A percentile compares a stretch with the other conserved stretches of the same genome.
These are phyloP conservation scores for Knufia fluminis DNA, from an alignment of 2,329 filamentous ascomycete genomes.

Conservation along the genomic window DNA sequence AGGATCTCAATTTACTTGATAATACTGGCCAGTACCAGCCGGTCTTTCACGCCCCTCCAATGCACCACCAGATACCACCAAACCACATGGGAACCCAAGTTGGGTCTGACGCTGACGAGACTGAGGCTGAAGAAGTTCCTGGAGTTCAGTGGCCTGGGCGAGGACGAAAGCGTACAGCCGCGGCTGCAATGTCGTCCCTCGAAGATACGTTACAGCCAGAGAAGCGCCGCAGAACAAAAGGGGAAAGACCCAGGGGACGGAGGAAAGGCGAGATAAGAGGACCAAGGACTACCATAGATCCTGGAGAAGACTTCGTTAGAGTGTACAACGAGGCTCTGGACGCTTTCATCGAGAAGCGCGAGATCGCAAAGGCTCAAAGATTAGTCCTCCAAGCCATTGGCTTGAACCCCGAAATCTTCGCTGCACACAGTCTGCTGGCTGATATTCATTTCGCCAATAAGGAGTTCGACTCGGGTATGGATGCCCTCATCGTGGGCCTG, in stretches of 20 bases:
- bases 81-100: background rate
- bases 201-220: slow-evolving; percentile 12
- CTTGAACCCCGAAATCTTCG: slow-evolving; percentile 54
- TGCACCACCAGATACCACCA: background rate
- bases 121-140: background rate
- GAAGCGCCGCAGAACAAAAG: slow-evolving; percentile 15
- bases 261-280: slow-evolving; percentile 27
- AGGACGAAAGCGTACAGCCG: background rate
- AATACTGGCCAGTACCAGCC: background rate
- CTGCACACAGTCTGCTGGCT: slow-evolving; percentile 51
- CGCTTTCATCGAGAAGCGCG: slow-evolving; percentile 38
- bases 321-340: slow-evolving; percentile 39
- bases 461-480: slow-evolving; percentile 47
- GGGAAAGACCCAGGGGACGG: slow-evolving; percentile 37
- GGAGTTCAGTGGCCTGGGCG: background rate
- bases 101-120: background rate
- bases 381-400: slow-evolving; percentile 42
- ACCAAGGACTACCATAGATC: slow-evolving; percentile 38
- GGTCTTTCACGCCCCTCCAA: slow-evolving; percentile 4
- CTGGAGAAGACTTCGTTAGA: slow-evolving; percentile 39
- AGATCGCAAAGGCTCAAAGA: slow-evolving; percentile 37
- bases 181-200: background rate
- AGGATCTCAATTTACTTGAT: background rate
- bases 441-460: slow-evolving; percentile 49
- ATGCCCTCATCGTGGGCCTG: slow-evolving; percentile 49